These are phyloP conservation scores for Cryptococcus sp. DNA, from an alignment of 1,284 basidiomycete genomes.

Conservation along the genomic window DNA sequence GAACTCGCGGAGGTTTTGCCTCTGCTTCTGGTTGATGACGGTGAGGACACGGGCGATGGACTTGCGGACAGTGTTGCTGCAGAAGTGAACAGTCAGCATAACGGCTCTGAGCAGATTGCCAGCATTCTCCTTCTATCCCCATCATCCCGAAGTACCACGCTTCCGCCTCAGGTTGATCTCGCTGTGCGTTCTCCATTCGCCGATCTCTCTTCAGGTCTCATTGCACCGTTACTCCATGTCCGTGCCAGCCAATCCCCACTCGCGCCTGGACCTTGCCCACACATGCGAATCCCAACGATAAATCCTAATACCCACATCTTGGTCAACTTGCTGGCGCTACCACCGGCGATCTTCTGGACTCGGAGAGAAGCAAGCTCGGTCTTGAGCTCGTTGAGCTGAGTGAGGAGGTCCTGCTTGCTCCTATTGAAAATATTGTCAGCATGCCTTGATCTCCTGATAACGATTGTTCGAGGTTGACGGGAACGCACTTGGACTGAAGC, in stretches of 20 bases:
- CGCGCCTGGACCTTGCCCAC: not conserved
- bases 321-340: constrained; percentile 92
- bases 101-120: not conserved
- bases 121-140: not conserved
- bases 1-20: constrained; percentile 94
- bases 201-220: not conserved
- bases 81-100: constrained; percentile 13
- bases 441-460: constrained; percentile 3
- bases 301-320: constrained; percentile 75
- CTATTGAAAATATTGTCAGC: constrained; percentile 55
- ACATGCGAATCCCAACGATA: not conserved
- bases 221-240: not conserved
- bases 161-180: not conserved
- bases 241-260: not conserved
- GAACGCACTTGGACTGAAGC: constrained; percentile 89
- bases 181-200: too few species aligned
- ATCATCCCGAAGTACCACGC: not conserved
- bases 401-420: constrained; percentile 96
- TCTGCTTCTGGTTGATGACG: constrained; percentile 97
- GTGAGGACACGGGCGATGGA: constrained; percentile 98
- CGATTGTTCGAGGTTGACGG: not conserved
- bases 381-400: constrained; percentile 95
- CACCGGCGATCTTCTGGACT: constrained; percentile 98
- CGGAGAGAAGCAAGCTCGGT: constrained; percentile 88
- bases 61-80: constrained; percentile 94